Base-by-base conservation (phyloP, 345 rosid species). In the Toxicodendron radicans region DNA sequence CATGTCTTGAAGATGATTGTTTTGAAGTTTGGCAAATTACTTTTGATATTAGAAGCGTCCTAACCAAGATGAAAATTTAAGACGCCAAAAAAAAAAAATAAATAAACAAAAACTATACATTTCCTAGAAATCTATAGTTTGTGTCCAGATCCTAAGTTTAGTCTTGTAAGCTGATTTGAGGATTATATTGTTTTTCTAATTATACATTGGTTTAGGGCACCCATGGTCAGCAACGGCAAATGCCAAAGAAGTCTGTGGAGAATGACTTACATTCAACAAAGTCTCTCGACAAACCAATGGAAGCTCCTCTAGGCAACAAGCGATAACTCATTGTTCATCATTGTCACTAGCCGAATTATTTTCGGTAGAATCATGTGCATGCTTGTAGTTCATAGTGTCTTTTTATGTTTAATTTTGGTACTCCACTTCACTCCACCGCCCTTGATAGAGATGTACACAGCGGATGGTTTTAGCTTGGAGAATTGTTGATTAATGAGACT, bases 171-270 rank as follows among this genome's bases (percentile, higher is more conserved):
- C 45, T 27, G 74, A 59, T 71, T 9, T 0, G 38, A 35, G 9
- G 45, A 21, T 23, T 58, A 53, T 32, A 61, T 20, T n/a, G 48
- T 20, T 61, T 7, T 48, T 48, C 20, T 30, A 60, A 32, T 72
- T 30, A 62, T 58, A 5, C 20, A 11, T 32, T 21, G 27, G 8
- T 58, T 56, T 75, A 80, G 89, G 86, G 78, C 12, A 46, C 32
- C 78, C 84, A 84, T 71, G 74, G 75, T 71, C 82, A 61, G 73
- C 82, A 76, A 73, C 81, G 85, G 51, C 64, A 80, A 72, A 18
- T 56, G 10, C 45, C 75, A 69, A 66, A 48, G 74, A 79, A 53
- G 53, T 53, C 66, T 2, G 18, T 16, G 16, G 73, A 71, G 11
- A 58, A 66, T 4, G 66, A 54, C 30, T 69, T 21, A 16, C 72